A percentile compares a stretch with the other conserved stretches of the same genome.
phyloP scores from a whole-genome alignment of 768 basidiomycete genomes.

The Hebeloma cylindrosporum region DNA sequence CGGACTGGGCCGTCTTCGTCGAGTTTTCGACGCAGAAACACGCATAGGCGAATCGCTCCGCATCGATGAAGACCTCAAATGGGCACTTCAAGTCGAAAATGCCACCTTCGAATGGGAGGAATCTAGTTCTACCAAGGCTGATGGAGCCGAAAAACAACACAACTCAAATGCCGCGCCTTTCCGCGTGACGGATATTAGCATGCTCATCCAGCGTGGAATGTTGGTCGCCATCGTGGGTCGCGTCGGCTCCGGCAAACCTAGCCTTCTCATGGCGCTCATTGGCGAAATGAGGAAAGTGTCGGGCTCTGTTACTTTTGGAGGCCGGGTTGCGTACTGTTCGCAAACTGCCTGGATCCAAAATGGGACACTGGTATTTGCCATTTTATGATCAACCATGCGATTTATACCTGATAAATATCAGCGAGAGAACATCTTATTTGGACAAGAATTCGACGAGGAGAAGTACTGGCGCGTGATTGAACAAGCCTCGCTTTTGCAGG shows the following conservation, averaged over 20 bases:
- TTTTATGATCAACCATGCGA: neutral
- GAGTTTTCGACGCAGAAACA: conserved; percentile 57
- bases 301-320: conserved; percentile 60
- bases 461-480: conserved; percentile 65
- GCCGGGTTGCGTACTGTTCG: conserved; percentile 65
- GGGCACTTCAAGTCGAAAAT: conserved; percentile 50
- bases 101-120: conserved; percentile 68
- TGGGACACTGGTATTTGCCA: conserved; percentile 49
- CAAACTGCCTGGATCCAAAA: conserved; percentile 82
- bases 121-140: conserved; percentile 14
- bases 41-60: conserved; percentile 39
- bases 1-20: conserved; percentile 51
- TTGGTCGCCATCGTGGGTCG: conserved; percentile 66
- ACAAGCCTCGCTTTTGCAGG: conserved; percentile 57
- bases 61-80: conserved; percentile 45
- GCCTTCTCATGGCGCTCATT: conserved; percentile 59
- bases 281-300: conserved; percentile 64
- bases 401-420: conserved; percentile 21
- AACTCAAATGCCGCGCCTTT: conserved; percentile 42
- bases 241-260: conserved; percentile 71
- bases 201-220: conserved; percentile 56
- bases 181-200: conserved; percentile 46
- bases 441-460: conserved; percentile 60
- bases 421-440: conserved; percentile 70
- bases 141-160: conserved; percentile 16